Base-by-base conservation (phyloP, 805 yeast genomes). In the Saccharomycopsis vini region DNA sequence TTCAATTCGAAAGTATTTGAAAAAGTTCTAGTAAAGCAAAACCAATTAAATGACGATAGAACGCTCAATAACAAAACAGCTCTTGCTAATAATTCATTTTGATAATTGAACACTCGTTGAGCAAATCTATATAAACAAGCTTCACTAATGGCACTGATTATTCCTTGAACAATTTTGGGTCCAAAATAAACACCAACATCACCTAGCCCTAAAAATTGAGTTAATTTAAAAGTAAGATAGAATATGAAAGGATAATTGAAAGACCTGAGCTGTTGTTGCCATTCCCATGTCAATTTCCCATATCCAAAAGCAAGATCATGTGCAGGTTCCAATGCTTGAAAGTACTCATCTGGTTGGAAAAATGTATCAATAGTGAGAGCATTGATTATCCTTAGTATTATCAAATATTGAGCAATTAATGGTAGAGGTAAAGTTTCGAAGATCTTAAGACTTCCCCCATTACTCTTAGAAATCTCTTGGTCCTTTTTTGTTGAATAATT, bases 331-430 rank as follows among this genome's bases (percentile, higher is more conserved):
- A 92, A 63, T 0, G 89, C 69, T 62, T 92, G 99, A 78, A 81
- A 92, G 62, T 71, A 92, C 61, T 92, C 99, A 60, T 92, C 99
- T 0, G 98, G 90, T 60, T 92, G 99, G 63, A 92, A 92, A 57
- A 77, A 92, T 0, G 97, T 87, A 44, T 58, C 58, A 4, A 76
- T 73, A 1, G 78, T 59, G 20, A 83, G 56, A 0, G 94, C 75
- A 60, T 88, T 87, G 54, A 73, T 26, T 7, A 80, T 49, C 32
- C 95, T 61, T n/a, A 72, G 50, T 0, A 65, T 40, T 2, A 75
- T 44, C 4, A 75, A 50, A 42, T 56, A 55, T 18, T 56, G 55
- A 3, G 60, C 38, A 18, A 50, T 46, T 36, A 52, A 24, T 9
- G 46, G 40, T 13, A 35, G 35, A 9, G 51, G 53, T 18, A 46